A percentile compares a stretch with the other conserved stretches of the same genome.
These are phyloP conservation scores for Aschersonia sp. DNA, from an alignment of 2,329 filamentous ascomycete genomes.

Conservation along the genomic window DNA sequence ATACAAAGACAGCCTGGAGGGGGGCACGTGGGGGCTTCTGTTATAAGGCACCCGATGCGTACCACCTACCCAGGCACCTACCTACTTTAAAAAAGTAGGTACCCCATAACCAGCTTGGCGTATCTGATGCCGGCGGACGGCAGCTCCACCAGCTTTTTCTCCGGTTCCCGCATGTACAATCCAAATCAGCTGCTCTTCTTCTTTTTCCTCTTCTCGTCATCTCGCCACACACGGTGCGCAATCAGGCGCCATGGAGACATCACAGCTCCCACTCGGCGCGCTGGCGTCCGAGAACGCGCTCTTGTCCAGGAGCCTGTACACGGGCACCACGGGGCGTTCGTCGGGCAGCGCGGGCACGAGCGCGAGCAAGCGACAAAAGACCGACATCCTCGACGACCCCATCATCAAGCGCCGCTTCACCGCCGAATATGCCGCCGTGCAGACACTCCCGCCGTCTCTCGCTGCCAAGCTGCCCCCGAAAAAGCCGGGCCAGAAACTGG, in stretches of 20 bases:
- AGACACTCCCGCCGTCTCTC: conserved; percentile 61
- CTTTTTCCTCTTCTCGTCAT: background rate
- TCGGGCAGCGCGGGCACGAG: conserved; percentile 11
- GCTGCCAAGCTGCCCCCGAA: conserved; percentile 60
- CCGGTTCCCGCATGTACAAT: too few relatives aligned
- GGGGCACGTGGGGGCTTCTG: too few relatives aligned
- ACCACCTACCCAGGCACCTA: too few relatives aligned
- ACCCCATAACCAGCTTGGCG: too few relatives aligned
- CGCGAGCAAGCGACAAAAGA: conserved; percentile 22
- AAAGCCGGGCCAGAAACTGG: conserved; percentile 12
- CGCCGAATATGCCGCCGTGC: conserved; percentile 64
- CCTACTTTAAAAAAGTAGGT: too few relatives aligned
- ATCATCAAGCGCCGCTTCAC: conserved; percentile 36
- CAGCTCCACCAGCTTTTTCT: too few relatives aligned
- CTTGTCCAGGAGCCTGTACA: conserved; percentile 17
- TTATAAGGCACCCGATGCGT: too few relatives aligned
- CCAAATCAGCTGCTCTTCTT: too few relatives aligned
- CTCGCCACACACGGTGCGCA: background rate
- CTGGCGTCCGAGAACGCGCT: conserved; percentile 21
- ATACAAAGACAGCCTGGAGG: too few relatives aligned
- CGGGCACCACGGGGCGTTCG: conserved; percentile 11
- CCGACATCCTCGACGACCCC: conserved; percentile 18
- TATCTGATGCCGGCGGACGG: too few relatives aligned
- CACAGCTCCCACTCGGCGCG: conserved; percentile 14
- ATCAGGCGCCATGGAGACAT: conserved; percentile 17